Evolutionary conservation across 2,329 filamentous ascomycete genomes (phyloP), one percentile per base, ranked within the genome.

Genomic region (Biscogniauxia mediterranea): DNA sequence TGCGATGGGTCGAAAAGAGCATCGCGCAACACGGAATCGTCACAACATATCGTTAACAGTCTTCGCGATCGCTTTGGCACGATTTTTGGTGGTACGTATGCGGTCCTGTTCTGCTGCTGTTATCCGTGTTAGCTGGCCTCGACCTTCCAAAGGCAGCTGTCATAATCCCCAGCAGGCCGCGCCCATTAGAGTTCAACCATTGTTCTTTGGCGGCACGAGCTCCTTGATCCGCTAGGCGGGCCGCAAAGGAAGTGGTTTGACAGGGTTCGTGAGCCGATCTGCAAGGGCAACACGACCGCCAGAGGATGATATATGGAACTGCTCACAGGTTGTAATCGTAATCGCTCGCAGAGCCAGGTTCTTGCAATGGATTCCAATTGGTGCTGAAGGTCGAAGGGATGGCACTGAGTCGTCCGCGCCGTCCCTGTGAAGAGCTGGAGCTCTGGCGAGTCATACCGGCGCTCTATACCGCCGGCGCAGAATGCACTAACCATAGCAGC

Each of bases 401-500:
- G 73, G 76, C 72, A 77, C 60, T 68, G 72, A 76, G 58, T 63
- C 55, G 60, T 53, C 52, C 53, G 25, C 28, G 25, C 60, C 17
- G 63, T 74, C 66, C 69, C 72, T 59, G 68, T 74, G 71, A 68
- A 75, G 71, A 62, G 69, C 64, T 64, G 73, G 69, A 64, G 73
- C 66, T 72, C 70, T 69, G 67, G 68, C 70, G 67, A 78, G 65
- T 74, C 76, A 77, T 70, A 75, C 68, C 63, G 73, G 73, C 70
- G 76, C 77, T 69, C 75, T 75, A 71, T 75, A 76, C 74, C 79
- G 74, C 70, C 74, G 72, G 73, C 76, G 74, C 72, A 76, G 68
- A 75, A 76, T 65, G 73, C 72, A 74, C 79, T 71, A 76, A 83
- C 76, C 68, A 78, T 76, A 77, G 78, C 78, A 73, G 81, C 75